Evolutionary conservation across 1,139 yeast genomes (phyloP).

Genomic region (Pichia sp.): DNA sequence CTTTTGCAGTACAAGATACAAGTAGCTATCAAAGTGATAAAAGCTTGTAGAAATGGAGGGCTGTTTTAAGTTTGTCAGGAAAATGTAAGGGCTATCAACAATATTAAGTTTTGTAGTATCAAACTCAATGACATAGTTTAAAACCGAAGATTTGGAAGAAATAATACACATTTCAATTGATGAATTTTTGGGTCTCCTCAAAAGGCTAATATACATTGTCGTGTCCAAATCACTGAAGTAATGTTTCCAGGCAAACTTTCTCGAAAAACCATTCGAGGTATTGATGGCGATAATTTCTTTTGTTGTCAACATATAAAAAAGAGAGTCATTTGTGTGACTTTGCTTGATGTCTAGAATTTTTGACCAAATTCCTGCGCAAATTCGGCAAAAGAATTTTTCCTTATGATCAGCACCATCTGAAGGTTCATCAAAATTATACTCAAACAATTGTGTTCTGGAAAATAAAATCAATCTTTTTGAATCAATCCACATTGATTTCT

Average conservation of each 20-base stretch:
- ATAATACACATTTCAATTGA: conserved; percentile 23
- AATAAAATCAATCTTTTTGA: conserved; percentile 37
- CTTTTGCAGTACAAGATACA: conserved; percentile 18
- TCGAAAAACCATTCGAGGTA: conserved; percentile 31
- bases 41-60: not conserved
- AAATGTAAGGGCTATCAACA: conserved; percentile 39
- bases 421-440: conserved; percentile 28
- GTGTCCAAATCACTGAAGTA: conserved; percentile 52
- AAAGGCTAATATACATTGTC: conserved; percentile 43
- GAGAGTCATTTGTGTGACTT: conserved; percentile 27
- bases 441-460: conserved; percentile 43
- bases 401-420: conserved; percentile 8
- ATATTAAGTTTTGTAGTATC: conserved; percentile 38
- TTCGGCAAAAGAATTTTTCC: conserved; percentile 33
- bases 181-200: not conserved
- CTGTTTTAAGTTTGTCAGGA: conserved; percentile 19
- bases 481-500: conserved; percentile 45
- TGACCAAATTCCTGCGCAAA: conserved; percentile 59
- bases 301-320: conserved; percentile 50
- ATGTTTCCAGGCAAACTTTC: conserved; percentile 70
- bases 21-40: not conserved
- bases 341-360: conserved; percentile 42
- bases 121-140: conserved; percentile 43
- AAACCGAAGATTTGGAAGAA: conserved; percentile 40
- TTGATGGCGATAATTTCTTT: conserved; percentile 54